Conservation (phyloP, 257 asterid genomes). For the Forsythia suspensa region DNA sequence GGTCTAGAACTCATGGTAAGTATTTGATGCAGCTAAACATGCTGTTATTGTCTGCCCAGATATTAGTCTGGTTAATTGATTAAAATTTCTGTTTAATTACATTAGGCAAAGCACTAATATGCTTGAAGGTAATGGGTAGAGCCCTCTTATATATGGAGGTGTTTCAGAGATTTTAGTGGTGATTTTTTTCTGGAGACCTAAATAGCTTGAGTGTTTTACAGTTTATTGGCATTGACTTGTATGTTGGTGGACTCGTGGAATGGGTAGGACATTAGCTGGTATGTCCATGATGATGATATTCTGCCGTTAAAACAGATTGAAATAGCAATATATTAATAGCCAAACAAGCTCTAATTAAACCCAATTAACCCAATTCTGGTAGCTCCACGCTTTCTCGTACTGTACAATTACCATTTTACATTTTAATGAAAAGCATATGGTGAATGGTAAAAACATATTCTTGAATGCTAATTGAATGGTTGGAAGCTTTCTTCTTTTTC, state of each 20-base stretch:
- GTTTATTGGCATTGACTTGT: not conserved
- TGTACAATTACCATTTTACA: too few species aligned
- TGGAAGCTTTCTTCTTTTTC: not conserved
- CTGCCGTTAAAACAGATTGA: not conserved
- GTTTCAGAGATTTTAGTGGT: not conserved
- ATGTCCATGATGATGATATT: not conserved
- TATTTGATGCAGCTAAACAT: slow-evolving; percentile 15
- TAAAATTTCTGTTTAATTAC: not conserved
- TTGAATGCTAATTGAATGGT: not conserved
- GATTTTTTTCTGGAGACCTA: not conserved
- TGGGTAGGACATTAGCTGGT: not conserved
- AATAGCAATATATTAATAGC: not conserved
- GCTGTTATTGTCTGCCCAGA: not conserved
- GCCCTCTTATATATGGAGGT: not conserved
- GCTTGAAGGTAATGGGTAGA: not conserved
- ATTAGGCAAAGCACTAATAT: not conserved
- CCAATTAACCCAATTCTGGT: not conserved
- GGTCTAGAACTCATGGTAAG: slow-evolving; percentile 81
- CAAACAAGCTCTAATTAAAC: too few species aligned
- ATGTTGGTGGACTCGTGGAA: not conserved
- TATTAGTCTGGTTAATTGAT: not conserved
- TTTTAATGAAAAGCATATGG: not conserved
- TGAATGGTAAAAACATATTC: too few species aligned
- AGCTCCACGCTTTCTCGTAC: not conserved
- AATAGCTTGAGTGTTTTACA: not conserved